A percentile compares a stretch with the other conserved stretches of the same genome.
These are phyloP conservation scores for Amanita molliuscula DNA, from an alignment of 768 basidiomycete genomes.

Conservation along the genomic window DNA sequence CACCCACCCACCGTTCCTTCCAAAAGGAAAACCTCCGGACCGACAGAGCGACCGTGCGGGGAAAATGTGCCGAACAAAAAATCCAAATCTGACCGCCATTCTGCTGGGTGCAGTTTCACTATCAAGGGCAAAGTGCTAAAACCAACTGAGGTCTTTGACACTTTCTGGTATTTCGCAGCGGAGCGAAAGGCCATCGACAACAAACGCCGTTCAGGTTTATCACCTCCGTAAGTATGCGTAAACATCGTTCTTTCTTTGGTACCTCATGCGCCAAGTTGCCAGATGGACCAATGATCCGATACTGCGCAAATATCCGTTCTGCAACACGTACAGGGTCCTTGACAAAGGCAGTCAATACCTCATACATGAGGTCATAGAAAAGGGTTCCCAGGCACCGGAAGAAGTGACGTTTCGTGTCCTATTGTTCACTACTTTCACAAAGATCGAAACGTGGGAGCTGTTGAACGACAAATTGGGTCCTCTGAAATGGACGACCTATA, in stretches of 20 bases:
- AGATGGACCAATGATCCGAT: constrained; percentile 66
- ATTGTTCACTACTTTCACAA: constrained; percentile 66
- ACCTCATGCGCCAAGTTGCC: background rate
- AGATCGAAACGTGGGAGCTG: constrained; percentile 61
- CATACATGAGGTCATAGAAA: constrained; percentile 56
- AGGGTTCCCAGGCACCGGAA: constrained; percentile 45
- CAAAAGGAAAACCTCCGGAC: background rate
- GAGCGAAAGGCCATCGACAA: constrained; percentile 52
- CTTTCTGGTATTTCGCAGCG: constrained; percentile 48
- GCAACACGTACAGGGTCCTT: constrained; percentile 66
- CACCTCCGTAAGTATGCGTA: constrained; percentile 36
- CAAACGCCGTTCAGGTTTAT: constrained; percentile 35
- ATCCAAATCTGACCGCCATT: background rate
- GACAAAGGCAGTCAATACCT: constrained; percentile 66
- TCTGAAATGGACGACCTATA: constrained; percentile 51
- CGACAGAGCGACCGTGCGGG: background rate
- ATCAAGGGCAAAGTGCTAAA: constrained; percentile 28
- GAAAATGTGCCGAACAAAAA: background rate
- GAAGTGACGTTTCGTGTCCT: constrained; percentile 65
- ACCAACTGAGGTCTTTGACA: constrained; percentile 47
- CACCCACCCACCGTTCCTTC: background rate
- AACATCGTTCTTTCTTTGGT: background rate
- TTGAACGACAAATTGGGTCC: constrained; percentile 41
- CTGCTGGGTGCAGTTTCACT: constrained; percentile 14
- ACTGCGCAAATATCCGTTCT: constrained; percentile 48